Evolutionary conservation across 345 rosid species (phyloP).

Genomic region (Moricandia moricandioides): DNA sequence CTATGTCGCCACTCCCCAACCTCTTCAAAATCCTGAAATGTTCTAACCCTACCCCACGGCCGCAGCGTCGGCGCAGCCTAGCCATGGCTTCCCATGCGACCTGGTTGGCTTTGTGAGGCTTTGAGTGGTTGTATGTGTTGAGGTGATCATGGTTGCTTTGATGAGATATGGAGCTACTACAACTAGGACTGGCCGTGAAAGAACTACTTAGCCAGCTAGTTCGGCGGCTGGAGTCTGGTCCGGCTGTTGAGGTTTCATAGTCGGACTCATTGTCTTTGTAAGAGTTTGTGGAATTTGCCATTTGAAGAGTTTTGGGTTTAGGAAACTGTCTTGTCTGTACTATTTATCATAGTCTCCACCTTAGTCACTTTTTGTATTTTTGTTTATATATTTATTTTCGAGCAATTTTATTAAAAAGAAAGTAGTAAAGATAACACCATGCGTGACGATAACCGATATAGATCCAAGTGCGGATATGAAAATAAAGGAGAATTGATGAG

Average conservation of each 20-base stretch:
- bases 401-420: neutral
- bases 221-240: constrained; percentile 65
- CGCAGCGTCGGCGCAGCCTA: constrained; percentile 48
- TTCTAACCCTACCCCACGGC: constrained; percentile 69
- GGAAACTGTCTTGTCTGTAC: constrained; percentile 29
- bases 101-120: constrained; percentile 98
- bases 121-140: constrained; percentile 30
- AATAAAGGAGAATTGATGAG: constrained; percentile 32
- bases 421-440: constrained; percentile 17
- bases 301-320: constrained; percentile 16
- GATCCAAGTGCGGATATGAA: constrained; percentile 42
- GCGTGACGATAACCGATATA: constrained; percentile 34
- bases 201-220: constrained; percentile 81
- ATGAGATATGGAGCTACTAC: constrained; percentile 60
- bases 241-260: constrained; percentile 52
- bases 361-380: constrained; percentile 16
- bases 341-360: constrained; percentile 29
- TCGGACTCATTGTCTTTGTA: constrained; percentile 55
- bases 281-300: constrained; percentile 47
- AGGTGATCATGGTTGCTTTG: constrained; percentile 37
- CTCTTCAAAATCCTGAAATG: constrained; percentile 77
- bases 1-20: constrained; percentile 85
- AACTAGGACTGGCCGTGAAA: constrained; percentile 68
- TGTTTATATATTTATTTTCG: neutral
- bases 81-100: constrained; percentile 85